Base-by-base conservation (phyloP, 176 grass and related monocot species). In the Oryza glumipatula region DNA sequence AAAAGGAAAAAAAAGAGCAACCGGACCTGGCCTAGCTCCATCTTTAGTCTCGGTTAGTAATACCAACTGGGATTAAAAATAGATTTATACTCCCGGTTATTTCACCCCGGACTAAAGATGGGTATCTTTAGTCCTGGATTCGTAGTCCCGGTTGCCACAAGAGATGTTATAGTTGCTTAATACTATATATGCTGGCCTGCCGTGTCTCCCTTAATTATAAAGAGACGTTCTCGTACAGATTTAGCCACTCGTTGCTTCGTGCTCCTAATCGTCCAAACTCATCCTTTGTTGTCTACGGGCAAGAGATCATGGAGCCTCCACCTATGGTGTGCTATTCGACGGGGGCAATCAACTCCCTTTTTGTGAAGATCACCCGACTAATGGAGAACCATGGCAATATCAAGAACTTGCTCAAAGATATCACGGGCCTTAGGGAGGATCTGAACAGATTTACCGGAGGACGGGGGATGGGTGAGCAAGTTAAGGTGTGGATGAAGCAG, bases 271-370 rank as follows among this genome's bases (percentile, higher is more conserved):
- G 58, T 26, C n/a, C 49, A 60, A 4, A 65, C 1, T 65, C 19
- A 64, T 77, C 35, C 6, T 46, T 46, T 26, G 26, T 46, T 46
- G 44, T 46, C 0, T 46, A 13, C 41, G 11, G 23, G 12, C 7
- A 22, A 78, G 58, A 64, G 60, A 46, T 15, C 15, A 26, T 78
- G 76, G 38, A 78, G 61, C n/a, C n/a, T 65, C 61, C 61, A 23
- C 51, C 73, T 61, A 77, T 67, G 76, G 41, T 79, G 76, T 79
- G 76, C 76, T 79, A 47, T 4, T 79, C 38, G 41, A 79, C 45
- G 61, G 76, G 61, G 76, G 8, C 63, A 45, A 79, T 67, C 76
- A 79, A 79, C 76, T 79, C 61, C 61, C 76, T 79, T 28, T 7
- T 79, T 14, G 39, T 46, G 13, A 67, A 67, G 76, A 28, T 79